These are phyloP conservation scores for Citrus sp. DNA, from an alignment of 345 rosid species.

Conservation along the genomic window DNA sequence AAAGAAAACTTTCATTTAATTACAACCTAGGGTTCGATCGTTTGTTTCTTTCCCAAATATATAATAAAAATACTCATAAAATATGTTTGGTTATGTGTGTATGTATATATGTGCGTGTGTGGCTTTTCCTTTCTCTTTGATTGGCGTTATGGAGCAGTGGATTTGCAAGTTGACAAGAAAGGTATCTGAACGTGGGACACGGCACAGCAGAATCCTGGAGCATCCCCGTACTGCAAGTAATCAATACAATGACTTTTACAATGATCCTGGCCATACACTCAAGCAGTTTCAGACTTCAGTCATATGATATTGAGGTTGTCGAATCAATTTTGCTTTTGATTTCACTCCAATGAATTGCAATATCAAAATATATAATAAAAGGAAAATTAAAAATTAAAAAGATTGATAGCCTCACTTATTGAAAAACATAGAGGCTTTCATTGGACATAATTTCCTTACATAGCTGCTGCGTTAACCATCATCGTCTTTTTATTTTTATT, in stretches of 20 bases:
- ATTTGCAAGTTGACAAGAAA: slow-evolving; percentile 22
- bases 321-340: neutral
- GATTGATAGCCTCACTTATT: neutral
- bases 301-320: neutral
- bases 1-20: neutral
- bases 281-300: neutral
- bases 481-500: too few species aligned
- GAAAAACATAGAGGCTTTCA: neutral
- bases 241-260: slow-evolving; percentile 11
- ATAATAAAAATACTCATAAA: neutral
- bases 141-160: neutral
- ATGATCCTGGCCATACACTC: slow-evolving; percentile 33
- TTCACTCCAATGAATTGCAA: neutral
- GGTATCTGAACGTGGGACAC: slow-evolving; percentile 27
- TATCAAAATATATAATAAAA: neutral
- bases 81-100: neutral
- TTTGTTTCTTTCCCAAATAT: neutral
- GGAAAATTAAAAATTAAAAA: neutral
- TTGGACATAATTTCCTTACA: neutral
- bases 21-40: neutral
- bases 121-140: neutral
- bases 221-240: slow-evolving; percentile 34
- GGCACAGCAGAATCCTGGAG: slow-evolving; percentile 30
- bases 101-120: too few species aligned
- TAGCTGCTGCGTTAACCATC: too few species aligned